Conservation (phyloP, 768 basidiomycete species). For the Russula olivacea region DNA sequence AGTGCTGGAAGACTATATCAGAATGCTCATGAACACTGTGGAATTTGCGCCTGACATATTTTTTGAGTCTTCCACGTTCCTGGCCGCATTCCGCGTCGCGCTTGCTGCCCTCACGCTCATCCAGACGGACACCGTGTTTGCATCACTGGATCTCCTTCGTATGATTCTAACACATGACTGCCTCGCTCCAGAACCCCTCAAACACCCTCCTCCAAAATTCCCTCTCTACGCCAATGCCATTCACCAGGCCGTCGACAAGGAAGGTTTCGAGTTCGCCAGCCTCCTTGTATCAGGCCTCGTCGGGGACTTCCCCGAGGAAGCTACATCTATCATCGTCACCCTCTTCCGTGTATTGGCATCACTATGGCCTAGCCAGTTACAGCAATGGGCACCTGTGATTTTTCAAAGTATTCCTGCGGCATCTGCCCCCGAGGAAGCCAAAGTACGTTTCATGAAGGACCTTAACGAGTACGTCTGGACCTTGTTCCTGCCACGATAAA, state of each 20-base stretch:
- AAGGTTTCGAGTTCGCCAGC: constrained; percentile 66
- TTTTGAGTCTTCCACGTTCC: constrained; percentile 73
- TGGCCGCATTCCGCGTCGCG: constrained; percentile 66
- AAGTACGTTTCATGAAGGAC: constrained; percentile 66
- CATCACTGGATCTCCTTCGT: constrained; percentile 75
- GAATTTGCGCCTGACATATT: constrained; percentile 67
- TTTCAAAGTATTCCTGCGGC: constrained; percentile 63
- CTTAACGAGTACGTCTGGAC: constrained; percentile 58
- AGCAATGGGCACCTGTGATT: constrained; percentile 66
- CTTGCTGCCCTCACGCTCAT: constrained; percentile 79
- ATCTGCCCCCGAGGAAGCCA: constrained; percentile 56
- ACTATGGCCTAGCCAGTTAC: constrained; percentile 62
- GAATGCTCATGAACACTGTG: constrained; percentile 65
- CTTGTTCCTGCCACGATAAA: constrained; percentile 5
- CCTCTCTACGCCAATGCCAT: constrained; percentile 59
- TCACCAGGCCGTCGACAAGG: constrained; percentile 53
- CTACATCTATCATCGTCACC: constrained; percentile 61
- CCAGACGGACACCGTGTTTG: constrained; percentile 75
- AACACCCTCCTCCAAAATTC: constrained; percentile 52
- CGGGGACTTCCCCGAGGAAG: constrained; percentile 85
- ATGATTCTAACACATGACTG: constrained; percentile 70
- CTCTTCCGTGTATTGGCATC: constrained; percentile 66
- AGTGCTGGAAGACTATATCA: constrained; percentile 95
- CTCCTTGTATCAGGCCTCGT: constrained; percentile 73
- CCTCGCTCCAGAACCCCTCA: constrained; percentile 40